Evolutionary conservation across 2,329 filamentous ascomycete species (phyloP).

Genomic region (Xylaria digitata): DNA sequence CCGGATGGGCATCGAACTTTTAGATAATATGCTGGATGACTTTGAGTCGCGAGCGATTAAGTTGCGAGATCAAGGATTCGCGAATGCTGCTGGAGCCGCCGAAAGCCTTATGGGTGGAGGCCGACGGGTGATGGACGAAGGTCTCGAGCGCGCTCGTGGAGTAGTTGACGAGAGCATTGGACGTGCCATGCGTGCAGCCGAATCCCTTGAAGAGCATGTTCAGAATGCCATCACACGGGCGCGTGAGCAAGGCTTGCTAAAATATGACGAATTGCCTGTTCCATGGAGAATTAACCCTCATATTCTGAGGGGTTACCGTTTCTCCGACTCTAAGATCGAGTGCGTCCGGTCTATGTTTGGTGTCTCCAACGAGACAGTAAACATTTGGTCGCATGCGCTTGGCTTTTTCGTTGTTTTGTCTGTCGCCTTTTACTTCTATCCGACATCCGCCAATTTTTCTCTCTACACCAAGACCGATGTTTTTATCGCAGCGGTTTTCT

Average conservation of each 20-base stretch:
- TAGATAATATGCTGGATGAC: constrained; percentile 86
- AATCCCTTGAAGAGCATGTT: constrained; percentile 85
- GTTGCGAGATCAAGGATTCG: constrained; percentile 79
- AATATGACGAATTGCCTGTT: constrained; percentile 88
- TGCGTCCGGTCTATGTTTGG: constrained; percentile 86
- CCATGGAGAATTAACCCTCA: constrained; percentile 97
- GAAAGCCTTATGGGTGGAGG: constrained; percentile 81
- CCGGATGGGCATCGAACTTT: constrained; percentile 83
- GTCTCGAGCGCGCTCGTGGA: constrained; percentile 77
- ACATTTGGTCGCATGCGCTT: constrained; percentile 96
- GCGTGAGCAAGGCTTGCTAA: constrained; percentile 82
- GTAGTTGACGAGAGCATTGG: constrained; percentile 85
- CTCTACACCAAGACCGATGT: constrained; percentile 89
- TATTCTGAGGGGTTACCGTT: constrained; percentile 91
- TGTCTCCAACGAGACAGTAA: constrained; percentile 92
- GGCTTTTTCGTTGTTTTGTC: constrained; percentile 89
- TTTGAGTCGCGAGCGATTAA: constrained; percentile 86
- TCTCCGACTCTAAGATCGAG: constrained; percentile 89
- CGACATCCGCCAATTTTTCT: constrained; percentile 85
- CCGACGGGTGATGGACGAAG: constrained; percentile 82
- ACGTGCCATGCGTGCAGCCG: constrained; percentile 83
- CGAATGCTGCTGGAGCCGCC: constrained; percentile 72
- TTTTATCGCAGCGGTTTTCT: constrained; percentile 92
- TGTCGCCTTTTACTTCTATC: constrained; percentile 96
- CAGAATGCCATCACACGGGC: constrained; percentile 80